phyloP scores from a whole-genome alignment of 176 grass and related monocot genomes.

The Raddia guianensis region DNA sequence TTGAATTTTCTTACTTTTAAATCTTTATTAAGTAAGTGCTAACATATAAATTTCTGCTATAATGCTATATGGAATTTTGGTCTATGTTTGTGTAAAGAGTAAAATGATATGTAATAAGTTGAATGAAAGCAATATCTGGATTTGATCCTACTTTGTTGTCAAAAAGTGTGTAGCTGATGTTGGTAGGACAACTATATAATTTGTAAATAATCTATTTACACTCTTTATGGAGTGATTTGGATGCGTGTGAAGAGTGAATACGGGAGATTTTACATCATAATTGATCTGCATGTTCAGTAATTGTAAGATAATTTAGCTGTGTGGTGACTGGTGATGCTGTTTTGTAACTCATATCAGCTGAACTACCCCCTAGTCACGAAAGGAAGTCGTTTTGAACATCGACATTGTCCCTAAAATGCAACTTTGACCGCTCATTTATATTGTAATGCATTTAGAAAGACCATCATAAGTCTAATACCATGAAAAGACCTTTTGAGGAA shows the following conservation, averaged over 20 bases:
- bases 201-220: neutral
- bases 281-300: neutral
- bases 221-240: neutral
- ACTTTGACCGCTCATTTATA: too few species aligned
- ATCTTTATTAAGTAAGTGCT: neutral
- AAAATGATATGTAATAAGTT: constrained; percentile 8
- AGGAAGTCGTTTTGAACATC: too few species aligned
- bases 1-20: neutral
- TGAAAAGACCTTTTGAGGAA: too few species aligned
- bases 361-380: too few species aligned
- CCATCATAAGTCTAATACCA: too few species aligned
- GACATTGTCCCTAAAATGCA: too few species aligned
- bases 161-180: constrained; percentile 18
- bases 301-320: neutral
- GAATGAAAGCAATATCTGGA: neutral
- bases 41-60: neutral
- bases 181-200: constrained; percentile 4
- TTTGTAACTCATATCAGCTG: neutral
- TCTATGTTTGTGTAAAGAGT: neutral
- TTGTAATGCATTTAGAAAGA: too few species aligned
- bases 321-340: constrained; percentile 9
- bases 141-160: neutral
- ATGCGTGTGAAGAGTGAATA: neutral
- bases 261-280: neutral
- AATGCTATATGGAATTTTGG: neutral